These are phyloP conservation scores for Arthromyces matolae DNA, from an alignment of 768 basidiomycete species.

Conservation along the genomic window DNA sequence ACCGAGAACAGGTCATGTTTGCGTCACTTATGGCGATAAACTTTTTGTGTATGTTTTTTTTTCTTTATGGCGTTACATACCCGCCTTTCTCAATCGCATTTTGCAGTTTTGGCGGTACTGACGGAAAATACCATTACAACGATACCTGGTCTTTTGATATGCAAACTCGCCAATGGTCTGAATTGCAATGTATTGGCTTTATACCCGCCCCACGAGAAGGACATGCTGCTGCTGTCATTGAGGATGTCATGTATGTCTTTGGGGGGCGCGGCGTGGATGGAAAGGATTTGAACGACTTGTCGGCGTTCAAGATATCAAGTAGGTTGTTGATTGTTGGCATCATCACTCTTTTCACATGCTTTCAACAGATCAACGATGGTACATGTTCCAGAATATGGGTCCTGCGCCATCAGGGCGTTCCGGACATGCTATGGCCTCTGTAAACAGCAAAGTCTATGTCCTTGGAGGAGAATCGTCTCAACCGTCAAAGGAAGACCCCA, in stretches of 20 bases:
- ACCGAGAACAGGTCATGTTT: constrained; percentile 88
- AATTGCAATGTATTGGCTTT: constrained; percentile 93
- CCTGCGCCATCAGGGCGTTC: constrained; percentile 89
- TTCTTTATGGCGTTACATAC: too few relatives aligned
- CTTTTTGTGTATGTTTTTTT: constrained; percentile 66
- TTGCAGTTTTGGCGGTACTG: constrained; percentile 90
- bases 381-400: constrained; percentile 99
- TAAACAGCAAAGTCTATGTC: constrained; percentile 85
- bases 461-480: constrained; percentile 91
- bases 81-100: constrained; percentile 7
- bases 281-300: constrained; percentile 89
- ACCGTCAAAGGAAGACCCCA: constrained; percentile 70
- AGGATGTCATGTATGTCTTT: constrained; percentile 97
- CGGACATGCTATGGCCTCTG: constrained; percentile 97
- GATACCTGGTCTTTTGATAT: constrained; percentile 97
- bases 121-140: constrained; percentile 98
- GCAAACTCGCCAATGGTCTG: constrained; percentile 77
- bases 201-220: constrained; percentile 95
- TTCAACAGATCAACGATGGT: constrained; percentile 88
- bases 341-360: constrained; percentile 5
- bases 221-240: constrained; percentile 93
- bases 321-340: constrained; percentile 27
- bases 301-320: constrained; percentile 98
- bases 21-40: constrained; percentile 76
- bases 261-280: constrained; percentile 97